phyloP scores from a whole-genome alignment of 768 basidiomycete genomes.

The Pleurotus platypus region DNA sequence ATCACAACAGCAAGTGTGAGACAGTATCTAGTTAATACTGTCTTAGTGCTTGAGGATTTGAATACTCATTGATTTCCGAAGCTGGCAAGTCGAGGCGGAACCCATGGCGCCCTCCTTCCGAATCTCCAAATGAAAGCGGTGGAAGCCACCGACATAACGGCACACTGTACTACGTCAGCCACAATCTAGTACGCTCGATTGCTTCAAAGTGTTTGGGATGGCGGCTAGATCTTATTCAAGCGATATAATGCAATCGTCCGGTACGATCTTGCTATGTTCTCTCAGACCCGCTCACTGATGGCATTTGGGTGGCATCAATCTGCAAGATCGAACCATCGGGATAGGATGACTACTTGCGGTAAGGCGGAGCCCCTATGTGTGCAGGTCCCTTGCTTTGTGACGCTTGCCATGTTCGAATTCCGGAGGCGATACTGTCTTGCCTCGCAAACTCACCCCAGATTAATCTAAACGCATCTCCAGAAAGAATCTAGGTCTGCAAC shows the following conservation, averaged over 20 bases:
- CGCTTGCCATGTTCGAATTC: background rate
- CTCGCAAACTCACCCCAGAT: background rate
- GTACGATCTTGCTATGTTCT: background rate
- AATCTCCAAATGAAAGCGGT: background rate
- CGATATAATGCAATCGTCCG: background rate
- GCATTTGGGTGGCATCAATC: background rate
- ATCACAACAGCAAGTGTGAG: slow-evolving; percentile 1
- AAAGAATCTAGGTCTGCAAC: background rate
- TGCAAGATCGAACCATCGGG: background rate
- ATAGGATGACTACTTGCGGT: background rate
- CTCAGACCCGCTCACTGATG: background rate
- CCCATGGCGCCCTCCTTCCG: background rate
- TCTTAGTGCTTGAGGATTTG: background rate
- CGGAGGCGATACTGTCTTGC: slow-evolving; percentile 1
- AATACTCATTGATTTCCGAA: background rate
- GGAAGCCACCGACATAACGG: background rate
- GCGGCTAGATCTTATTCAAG: background rate
- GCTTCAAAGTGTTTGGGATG: background rate
- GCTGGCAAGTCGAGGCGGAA: background rate
- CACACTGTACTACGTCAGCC: background rate
- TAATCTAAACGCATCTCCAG: background rate
- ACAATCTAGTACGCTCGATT: background rate
- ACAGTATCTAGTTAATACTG: background rate
- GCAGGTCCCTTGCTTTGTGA: background rate
- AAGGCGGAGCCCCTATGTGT: background rate